Conservation (phyloP, 192 early-diverging fungal genomes). For the Gamsiella multidivaricata region DNA sequence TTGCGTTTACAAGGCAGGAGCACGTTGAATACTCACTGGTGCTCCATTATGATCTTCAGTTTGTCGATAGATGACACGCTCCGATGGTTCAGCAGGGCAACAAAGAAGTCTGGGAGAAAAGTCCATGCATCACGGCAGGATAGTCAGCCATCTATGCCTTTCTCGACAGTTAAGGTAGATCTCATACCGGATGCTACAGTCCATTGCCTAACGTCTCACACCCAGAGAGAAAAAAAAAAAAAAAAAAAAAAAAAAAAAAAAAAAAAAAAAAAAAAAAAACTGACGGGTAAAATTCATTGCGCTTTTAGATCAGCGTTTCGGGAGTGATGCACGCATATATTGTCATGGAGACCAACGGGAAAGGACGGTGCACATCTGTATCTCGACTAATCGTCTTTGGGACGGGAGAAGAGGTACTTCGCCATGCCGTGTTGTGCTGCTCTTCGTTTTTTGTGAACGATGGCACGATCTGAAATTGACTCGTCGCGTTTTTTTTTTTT, state of each 20-base stretch:
- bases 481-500: no score
- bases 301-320: conserved; percentile 23
- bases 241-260: no score
- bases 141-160: conserved; percentile 31
- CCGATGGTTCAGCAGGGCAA: conserved; percentile 25
- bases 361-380: conserved; percentile 25
- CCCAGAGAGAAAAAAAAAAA: no score
- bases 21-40: background rate
- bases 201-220: no score
- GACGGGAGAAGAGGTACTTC: conserved; percentile 48
- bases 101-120: conserved; percentile 9
- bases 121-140: conserved; percentile 22
- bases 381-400: conserved; percentile 43
- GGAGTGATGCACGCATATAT: conserved; percentile 35
- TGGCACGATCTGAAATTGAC: no score
- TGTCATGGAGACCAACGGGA: conserved; percentile 36
- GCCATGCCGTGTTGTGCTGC: no score
- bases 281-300: no score
- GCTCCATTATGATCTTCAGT: background rate
- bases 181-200: background rate
- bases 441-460: no score
- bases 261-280: no score
- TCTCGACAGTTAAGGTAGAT: conserved; percentile 26
- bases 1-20: background rate
- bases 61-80: conserved; percentile 46